Evolutionary conservation across 2,329 filamentous ascomycete species (phyloP).

Genomic region (Didymella glomerata): DNA sequence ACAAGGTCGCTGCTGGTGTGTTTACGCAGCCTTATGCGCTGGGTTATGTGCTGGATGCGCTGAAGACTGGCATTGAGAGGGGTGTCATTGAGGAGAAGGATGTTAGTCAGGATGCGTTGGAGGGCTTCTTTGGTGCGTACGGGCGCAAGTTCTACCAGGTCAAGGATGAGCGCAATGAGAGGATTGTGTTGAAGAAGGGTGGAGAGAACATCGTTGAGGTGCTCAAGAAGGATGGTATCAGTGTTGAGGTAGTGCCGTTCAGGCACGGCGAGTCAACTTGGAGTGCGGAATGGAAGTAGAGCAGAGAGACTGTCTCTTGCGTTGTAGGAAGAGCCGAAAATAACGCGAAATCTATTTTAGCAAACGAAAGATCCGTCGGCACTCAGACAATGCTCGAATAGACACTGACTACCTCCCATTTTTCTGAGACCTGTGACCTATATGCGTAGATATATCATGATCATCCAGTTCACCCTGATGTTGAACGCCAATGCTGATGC

Average conservation of each 20-base stretch:
- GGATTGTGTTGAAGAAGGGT: constrained; percentile 65
- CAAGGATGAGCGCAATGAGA: constrained; percentile 54
- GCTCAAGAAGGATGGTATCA: constrained; percentile 61
- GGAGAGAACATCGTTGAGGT: constrained; percentile 64
- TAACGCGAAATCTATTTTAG: too few relatives aligned
- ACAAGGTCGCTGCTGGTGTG: constrained; percentile 71
- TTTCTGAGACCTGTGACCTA: not conserved
- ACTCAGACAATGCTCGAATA: too few relatives aligned
- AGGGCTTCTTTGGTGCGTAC: constrained; percentile 66
- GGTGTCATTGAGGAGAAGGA: constrained; percentile 63
- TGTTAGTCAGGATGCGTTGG: constrained; percentile 63
- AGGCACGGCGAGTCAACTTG: constrained; percentile 68
- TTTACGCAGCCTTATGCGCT: constrained; percentile 79
- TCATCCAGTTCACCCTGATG: not conserved
- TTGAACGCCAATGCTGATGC: not conserved
- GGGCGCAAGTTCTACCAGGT: constrained; percentile 68
- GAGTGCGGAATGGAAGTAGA: constrained; percentile 55
- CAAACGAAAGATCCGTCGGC: too few relatives aligned
- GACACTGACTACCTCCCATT: too few relatives aligned
- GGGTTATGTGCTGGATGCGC: constrained; percentile 69
- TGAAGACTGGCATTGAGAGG: constrained; percentile 68
- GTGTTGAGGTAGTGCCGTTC: constrained; percentile 71
- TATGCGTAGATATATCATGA: not conserved
- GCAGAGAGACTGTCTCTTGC: not conserved
- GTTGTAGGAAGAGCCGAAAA: not conserved